phyloP scores from a whole-genome alignment of 192 early-diverging fungal genomes.

The Backusella morwellensis region DNA sequence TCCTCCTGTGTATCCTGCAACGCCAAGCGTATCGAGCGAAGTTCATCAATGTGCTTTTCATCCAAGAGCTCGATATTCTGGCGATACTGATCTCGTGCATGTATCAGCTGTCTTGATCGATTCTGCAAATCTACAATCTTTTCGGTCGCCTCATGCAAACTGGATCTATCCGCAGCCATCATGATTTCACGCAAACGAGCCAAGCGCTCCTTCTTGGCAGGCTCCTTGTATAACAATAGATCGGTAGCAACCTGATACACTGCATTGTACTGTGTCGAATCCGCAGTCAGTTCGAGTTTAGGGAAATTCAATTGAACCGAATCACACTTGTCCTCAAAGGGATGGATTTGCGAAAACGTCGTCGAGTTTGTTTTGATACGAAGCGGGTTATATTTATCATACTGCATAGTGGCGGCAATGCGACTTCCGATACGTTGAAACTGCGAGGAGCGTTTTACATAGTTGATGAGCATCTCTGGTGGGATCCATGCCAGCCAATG shows the following conservation, averaged over 20 bases:
- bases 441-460: slow-evolving; percentile 38
- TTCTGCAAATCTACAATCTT: slow-evolving; percentile 61
- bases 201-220: slow-evolving; percentile 67
- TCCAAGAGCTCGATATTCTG: slow-evolving; percentile 17
- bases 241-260: slow-evolving; percentile 75
- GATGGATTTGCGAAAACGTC: slow-evolving; percentile 18
- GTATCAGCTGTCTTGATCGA: slow-evolving; percentile 48
- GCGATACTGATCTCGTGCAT: slow-evolving; percentile 32
- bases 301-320: slow-evolving; percentile 72
- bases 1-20: slow-evolving; percentile 51
- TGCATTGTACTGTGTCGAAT: slow-evolving; percentile 72
- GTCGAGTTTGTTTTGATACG: slow-evolving; percentile 50
- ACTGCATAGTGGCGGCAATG: slow-evolving; percentile 52
- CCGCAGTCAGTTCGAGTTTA: slow-evolving; percentile 67
- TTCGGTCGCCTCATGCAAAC: slow-evolving; percentile 55
- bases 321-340: slow-evolving; percentile 62
- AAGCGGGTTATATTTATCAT: slow-evolving; percentile 68
- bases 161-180: slow-evolving; percentile 76
- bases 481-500: slow-evolving; percentile 73
- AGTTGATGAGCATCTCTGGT: slow-evolving; percentile 60
- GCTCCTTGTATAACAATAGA: slow-evolving; percentile 82
- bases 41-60: slow-evolving; percentile 30
- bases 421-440: slow-evolving; percentile 62
- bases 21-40: slow-evolving; percentile 16
- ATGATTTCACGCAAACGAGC: slow-evolving; percentile 74